phyloP scores from a whole-genome alignment of 495 filamentous ascomycete genomes.

The Bacidia gigantensis region DNA sequence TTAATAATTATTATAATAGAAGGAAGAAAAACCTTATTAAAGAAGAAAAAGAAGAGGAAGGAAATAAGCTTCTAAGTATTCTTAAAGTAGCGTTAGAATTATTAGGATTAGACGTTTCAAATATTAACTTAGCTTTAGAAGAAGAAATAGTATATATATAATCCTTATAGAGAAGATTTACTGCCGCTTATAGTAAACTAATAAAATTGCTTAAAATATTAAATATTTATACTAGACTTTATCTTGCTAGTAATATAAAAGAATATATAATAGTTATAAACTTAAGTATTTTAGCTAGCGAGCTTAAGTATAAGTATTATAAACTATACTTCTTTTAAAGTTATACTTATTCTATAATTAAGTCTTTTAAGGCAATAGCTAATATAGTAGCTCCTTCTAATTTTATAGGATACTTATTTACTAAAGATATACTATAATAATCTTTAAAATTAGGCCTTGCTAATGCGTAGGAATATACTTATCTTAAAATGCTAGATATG shows the following conservation, averaged over 20 bases:
- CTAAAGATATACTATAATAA: neutral
- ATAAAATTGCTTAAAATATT: slow-evolving; percentile 1
- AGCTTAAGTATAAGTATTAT: neutral
- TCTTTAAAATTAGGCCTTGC: neutral
- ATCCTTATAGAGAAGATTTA: neutral
- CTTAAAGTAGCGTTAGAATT: neutral
- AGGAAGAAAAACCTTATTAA: neutral
- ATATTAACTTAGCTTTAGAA: neutral
- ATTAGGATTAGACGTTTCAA: neutral
- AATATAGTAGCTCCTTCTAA: neutral
- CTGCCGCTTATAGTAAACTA: neutral
- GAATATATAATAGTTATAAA: slow-evolving; percentile 1
- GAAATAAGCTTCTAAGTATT: neutral
- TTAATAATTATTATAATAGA: neutral
- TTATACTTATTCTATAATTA: neutral
- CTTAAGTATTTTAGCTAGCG: neutral
- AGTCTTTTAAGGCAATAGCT: neutral
- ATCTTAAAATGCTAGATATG: neutral
- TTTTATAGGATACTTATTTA: slow-evolving; percentile 1
- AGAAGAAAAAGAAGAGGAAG: neutral
- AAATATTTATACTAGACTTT: neutral
- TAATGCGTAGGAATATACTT: neutral
- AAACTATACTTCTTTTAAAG: neutral
- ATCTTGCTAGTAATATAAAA: neutral
- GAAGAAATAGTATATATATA: neutral